Conservation (phyloP, 2,329 filamentous ascomycete genomes). For the Colletotrichum sp. region DNA sequence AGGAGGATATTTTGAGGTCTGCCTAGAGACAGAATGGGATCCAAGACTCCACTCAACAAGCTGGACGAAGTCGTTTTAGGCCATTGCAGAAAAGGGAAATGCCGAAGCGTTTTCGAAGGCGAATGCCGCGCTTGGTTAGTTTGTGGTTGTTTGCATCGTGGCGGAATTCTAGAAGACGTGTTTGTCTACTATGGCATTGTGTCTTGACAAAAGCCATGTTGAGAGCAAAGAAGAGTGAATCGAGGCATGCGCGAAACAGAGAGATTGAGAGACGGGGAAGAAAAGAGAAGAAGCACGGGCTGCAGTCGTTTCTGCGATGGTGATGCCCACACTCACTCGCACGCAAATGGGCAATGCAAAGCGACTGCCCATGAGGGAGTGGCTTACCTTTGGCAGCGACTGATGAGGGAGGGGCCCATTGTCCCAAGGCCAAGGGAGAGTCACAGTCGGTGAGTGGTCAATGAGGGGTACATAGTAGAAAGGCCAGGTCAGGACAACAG, state of each 20-base stretch:
- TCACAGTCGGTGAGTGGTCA: background rate
- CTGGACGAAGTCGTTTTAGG: background rate
- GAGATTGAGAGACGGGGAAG: background rate
- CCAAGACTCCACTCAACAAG: background rate
- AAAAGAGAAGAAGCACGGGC: background rate
- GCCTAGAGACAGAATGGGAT: background rate
- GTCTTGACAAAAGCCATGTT: background rate
- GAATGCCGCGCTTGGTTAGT: background rate
- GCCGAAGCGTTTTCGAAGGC: background rate
- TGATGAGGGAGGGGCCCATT: background rate
- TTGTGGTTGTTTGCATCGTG: background rate
- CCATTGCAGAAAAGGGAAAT: background rate
- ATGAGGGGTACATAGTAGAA: background rate
- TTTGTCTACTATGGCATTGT: slow-evolving; percentile 14
- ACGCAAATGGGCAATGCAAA: background rate
- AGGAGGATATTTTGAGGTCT: background rate
- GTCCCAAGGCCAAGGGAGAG: background rate
- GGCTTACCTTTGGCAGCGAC: background rate
- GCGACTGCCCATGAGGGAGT: background rate
- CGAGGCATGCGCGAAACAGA: background rate
- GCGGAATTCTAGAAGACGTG: background rate
- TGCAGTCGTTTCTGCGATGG: background rate
- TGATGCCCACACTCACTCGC: background rate
- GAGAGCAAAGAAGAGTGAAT: background rate
- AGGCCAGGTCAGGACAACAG: background rate